A percentile compares a stretch with the other conserved stretches of the same genome.
Evolutionary conservation across 768 basidiomycete genomes (phyloP).

Genomic region (Serendipita indica): DNA sequence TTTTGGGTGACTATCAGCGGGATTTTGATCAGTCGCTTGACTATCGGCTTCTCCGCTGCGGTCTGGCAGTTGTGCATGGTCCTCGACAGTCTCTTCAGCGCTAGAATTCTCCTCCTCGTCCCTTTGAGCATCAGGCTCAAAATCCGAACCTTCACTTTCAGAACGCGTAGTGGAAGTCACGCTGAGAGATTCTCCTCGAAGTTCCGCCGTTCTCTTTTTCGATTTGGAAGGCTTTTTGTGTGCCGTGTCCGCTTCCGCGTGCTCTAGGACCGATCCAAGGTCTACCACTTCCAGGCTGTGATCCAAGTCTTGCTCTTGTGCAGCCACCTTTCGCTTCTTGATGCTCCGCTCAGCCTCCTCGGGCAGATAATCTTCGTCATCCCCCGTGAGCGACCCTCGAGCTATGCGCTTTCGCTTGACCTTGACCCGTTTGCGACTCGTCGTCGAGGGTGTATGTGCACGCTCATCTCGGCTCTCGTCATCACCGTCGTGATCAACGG

Average conservation of each 20-base stretch:
- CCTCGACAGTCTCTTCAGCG: too few species aligned
- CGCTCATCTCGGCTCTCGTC: too few species aligned
- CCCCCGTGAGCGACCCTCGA: neutral
- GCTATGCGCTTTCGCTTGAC: neutral
- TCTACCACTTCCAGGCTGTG: neutral
- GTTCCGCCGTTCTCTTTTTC: neutral
- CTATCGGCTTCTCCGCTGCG: neutral
- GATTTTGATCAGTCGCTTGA: neutral
- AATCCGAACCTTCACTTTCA: neutral
- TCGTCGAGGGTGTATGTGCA: too few species aligned
- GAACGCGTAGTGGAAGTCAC: neutral
- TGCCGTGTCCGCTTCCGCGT: neutral
- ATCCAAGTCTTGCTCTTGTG: neutral
- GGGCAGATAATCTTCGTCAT: conserved; percentile 1
- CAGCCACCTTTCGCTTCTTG: neutral
- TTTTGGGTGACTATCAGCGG: neutral
- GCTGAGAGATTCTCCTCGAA: neutral
- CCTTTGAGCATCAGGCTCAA: neutral
- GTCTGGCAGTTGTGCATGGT: too few species aligned
- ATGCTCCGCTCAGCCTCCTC: neutral
- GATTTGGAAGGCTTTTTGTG: neutral
- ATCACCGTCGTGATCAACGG: too few species aligned
- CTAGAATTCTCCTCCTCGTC: neutral
- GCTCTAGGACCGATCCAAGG: neutral
- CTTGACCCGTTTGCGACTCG: neutral